These are phyloP conservation scores for Cladophialophora exuberans DNA, from an alignment of 2,329 filamentous ascomycete genomes.

Conservation along the genomic window DNA sequence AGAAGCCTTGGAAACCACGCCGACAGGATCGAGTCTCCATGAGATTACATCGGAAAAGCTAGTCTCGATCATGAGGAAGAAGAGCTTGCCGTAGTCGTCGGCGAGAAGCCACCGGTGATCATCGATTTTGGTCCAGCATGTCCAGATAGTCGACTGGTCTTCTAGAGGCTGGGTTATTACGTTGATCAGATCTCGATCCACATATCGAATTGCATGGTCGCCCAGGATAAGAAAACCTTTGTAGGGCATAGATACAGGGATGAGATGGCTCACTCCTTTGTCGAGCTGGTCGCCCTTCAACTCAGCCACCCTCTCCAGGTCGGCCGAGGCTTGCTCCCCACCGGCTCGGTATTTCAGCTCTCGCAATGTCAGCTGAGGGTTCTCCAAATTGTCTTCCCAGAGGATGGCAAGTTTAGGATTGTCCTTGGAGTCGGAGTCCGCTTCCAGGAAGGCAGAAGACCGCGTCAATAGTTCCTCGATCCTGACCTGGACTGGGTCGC, in stretches of 20 bases:
- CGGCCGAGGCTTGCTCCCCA: slow-evolving; percentile 51
- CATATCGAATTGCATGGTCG: slow-evolving; percentile 81
- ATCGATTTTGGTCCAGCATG: slow-evolving; percentile 88
- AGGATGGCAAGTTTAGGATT: slow-evolving; percentile 67
- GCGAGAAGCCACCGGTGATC: slow-evolving; percentile 81
- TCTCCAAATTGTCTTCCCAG: slow-evolving; percentile 65
- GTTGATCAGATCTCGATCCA: slow-evolving; percentile 74
- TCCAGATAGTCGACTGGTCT: slow-evolving; percentile 76
- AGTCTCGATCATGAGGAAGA: slow-evolving; percentile 75
- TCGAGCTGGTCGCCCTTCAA: slow-evolving; percentile 58
- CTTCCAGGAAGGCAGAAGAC: slow-evolving; percentile 67
- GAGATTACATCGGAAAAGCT: slow-evolving; percentile 69
- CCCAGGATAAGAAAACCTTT: slow-evolving; percentile 76
- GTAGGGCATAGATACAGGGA: slow-evolving; percentile 62
- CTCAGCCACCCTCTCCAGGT: slow-evolving; percentile 56
- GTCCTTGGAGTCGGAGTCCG: slow-evolving; percentile 46
- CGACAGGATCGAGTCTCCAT: slow-evolving; percentile 71
- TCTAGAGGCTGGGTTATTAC: slow-evolving; percentile 67
- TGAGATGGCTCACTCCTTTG: slow-evolving; percentile 63
- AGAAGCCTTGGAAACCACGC: slow-evolving; percentile 73
- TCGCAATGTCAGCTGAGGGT: slow-evolving; percentile 58
- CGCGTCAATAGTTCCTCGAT: slow-evolving; percentile 70
- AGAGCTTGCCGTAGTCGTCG: slow-evolving; percentile 86
- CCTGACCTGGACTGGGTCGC: slow-evolving; percentile 63
- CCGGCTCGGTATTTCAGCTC: slow-evolving; percentile 57